Evolutionary conservation across 192 early-diverging fungal genomes (phyloP), one percentile per base, ranked within the genome.

Genomic region (Coemansia sp.): DNA sequence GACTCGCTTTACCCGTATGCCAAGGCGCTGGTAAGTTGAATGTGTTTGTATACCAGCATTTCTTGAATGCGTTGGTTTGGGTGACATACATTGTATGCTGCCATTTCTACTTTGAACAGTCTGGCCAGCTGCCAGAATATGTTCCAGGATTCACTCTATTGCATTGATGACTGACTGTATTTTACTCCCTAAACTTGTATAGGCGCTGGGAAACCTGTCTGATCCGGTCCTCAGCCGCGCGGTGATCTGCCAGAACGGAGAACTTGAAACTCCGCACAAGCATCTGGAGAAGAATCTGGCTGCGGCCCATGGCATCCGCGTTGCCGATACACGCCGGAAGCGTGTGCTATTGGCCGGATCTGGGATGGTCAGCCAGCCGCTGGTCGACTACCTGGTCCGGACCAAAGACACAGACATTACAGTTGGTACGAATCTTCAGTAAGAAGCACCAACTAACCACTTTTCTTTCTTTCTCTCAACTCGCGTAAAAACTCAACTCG

Each of bases 281-380:
- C 65, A 82, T 7, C 55, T 97, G 50, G 59, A 67, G 38, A 56
- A 76, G 27, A 51, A 83, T 5, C 65, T 89, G 42, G 55, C 62
- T 9, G 32, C 49, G 5, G 42, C 45, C 2, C 63, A 67, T 25
- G 70, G 75, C 2, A 65, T 80, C 25, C 78, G 69, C 7, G 76
- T 83, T 31, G 52, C 56, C 16, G 64, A 62, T 38, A 64, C 65
- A 3, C 55, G 67, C 57, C 58, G 73, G 10, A 82, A 84, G 51
- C 70, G 69, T n/a, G 88, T 95, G 16, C 80, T 94, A 27, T 58
- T 95, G 25, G 84, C 89, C 22, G 92, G 92, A 18, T 93, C 92
- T 11, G 95, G 97, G 9, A 94, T 93, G 73, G 97, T 99, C 18
- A 88, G 93, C 22, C 88, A 84, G 60, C 97, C 97, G 14, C 71